A percentile compares a stretch with the other conserved stretches of the same genome.
phyloP scores from a whole-genome alignment of 345 rosid genomes.

The Luvunga scandens region DNA sequence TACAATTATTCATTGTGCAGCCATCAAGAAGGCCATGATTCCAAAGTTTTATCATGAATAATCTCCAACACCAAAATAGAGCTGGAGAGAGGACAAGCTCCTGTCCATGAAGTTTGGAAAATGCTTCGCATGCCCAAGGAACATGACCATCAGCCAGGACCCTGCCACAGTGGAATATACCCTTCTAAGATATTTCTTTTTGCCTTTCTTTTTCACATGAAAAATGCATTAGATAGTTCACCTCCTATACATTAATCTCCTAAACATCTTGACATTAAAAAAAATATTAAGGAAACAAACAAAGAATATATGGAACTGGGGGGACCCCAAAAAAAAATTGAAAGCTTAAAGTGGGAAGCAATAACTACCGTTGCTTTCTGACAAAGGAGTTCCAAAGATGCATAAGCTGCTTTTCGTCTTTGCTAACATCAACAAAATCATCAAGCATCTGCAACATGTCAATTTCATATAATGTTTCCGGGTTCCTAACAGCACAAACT shows the following conservation, averaged over 20 bases:
- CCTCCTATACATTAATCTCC: not conserved
- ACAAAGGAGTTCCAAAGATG: conserved; percentile 93
- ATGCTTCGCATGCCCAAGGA: conserved; percentile 93
- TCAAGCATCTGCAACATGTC: conserved; percentile 81
- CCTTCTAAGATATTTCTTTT: not conserved
- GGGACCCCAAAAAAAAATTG: not conserved
- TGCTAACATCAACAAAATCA: conserved; percentile 90
- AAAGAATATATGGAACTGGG: not conserved
- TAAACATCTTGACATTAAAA: conserved; percentile 5
- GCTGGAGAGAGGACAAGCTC: conserved; percentile 43
- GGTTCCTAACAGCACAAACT: not conserved
- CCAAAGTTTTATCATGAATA: conserved; percentile 95
- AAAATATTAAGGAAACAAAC: not conserved
- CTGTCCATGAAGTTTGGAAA: conserved; percentile 60
- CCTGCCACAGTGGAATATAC: conserved; percentile 33
- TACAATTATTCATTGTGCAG: conserved; percentile 84
- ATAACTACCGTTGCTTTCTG: conserved; percentile 61
- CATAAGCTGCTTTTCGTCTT: conserved; percentile 78
- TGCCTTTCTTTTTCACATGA: not conserved
- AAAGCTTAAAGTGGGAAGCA: conserved; percentile 1
- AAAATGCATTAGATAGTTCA: conserved; percentile 4
- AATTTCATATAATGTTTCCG: conserved; percentile 10
- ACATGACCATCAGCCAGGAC: conserved; percentile 84
- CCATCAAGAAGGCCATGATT: conserved; percentile 96
- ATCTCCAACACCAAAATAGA: conserved; percentile 86